phyloP scores from a whole-genome alignment of 2,329 filamentous ascomycete genomes.

The Diaporthe nobilis region DNA sequence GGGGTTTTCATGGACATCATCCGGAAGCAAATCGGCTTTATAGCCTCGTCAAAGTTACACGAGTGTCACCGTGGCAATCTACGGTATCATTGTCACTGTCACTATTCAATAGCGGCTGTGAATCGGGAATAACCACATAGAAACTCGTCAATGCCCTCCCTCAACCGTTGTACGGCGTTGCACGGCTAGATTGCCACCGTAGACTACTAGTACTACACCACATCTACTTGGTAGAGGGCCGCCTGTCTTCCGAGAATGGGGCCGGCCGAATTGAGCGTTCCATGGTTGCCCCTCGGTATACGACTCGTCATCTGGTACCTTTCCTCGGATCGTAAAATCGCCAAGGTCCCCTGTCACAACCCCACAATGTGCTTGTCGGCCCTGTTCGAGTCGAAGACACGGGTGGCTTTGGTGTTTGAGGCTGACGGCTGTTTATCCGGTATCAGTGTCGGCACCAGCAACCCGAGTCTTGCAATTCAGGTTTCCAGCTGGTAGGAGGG shows the following conservation, averaged over 20 bases:
- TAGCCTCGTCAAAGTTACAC: conserved; percentile 9
- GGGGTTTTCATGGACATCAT: background rate
- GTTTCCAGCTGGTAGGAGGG: background rate
- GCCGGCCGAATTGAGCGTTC: background rate
- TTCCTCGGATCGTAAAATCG: background rate
- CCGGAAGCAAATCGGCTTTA: conserved; percentile 33
- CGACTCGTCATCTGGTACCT: conserved; percentile 4
- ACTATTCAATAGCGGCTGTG: conserved; percentile 18
- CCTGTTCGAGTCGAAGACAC: background rate
- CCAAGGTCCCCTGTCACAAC: background rate
- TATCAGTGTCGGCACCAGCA: conserved; percentile 6
- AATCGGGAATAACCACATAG: conserved; percentile 17
- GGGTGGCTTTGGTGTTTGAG: conserved; percentile 19
- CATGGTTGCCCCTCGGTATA: background rate
- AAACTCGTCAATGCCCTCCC: conserved; percentile 10
- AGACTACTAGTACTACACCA: background rate
- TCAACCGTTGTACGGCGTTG: background rate
- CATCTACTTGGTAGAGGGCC: background rate
- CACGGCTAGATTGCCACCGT: background rate
- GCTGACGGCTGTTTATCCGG: conserved; percentile 15
- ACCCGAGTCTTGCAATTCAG: background rate
- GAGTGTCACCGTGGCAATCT: conserved; percentile 18
- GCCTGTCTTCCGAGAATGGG: background rate
- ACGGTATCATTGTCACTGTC: conserved; percentile 10
- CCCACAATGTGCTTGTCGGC: background rate